phyloP scores from a whole-genome alignment of 2,329 filamentous ascomycete genomes.

The Sordariomycetes sp. region DNA sequence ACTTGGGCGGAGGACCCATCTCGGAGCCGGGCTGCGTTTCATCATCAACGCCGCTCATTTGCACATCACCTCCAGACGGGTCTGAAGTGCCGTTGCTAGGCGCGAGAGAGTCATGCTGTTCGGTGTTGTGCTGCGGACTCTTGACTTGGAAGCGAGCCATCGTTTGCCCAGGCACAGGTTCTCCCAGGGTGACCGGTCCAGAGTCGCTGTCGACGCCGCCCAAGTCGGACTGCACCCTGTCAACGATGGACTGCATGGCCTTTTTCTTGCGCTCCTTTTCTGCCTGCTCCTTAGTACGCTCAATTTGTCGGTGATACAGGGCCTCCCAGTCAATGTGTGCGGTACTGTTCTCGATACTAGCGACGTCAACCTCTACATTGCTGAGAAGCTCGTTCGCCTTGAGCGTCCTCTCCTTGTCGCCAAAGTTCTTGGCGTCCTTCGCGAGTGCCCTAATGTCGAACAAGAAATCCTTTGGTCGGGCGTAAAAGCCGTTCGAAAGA shows the following conservation, averaged over 20 bases:
- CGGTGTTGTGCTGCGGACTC: constrained; percentile 51
- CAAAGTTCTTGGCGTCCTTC: constrained; percentile 73
- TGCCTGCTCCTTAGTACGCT: constrained; percentile 49
- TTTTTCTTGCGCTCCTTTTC: constrained; percentile 56
- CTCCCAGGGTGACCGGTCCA: constrained; percentile 51
- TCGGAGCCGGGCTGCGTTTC: constrained; percentile 35
- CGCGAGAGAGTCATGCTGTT: constrained; percentile 17
- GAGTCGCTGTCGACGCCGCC: constrained; percentile 43
- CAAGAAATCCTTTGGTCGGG: constrained; percentile 80
- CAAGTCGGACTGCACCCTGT: constrained; percentile 41
- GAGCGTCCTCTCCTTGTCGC: constrained; percentile 73
- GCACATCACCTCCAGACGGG: constrained; percentile 42
- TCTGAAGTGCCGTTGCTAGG: constrained; percentile 49
- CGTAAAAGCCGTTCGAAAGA: constrained; percentile 95
- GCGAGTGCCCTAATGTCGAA: constrained; percentile 77
- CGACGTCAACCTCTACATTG: constrained; percentile 91
- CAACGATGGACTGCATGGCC: constrained; percentile 46
- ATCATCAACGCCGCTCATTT: constrained; percentile 50
- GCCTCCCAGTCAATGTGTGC: constrained; percentile 69
- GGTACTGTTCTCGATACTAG: constrained; percentile 61
- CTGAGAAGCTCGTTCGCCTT: constrained; percentile 87
- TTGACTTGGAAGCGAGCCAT: constrained; percentile 45
- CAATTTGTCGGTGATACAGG: constrained; percentile 64
- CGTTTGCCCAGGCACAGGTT: constrained; percentile 49
- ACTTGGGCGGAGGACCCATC: constrained; percentile 39